These are phyloP conservation scores for Volvox carteri DNA, from an alignment of 163 green algal species.

Conservation along the genomic window DNA sequence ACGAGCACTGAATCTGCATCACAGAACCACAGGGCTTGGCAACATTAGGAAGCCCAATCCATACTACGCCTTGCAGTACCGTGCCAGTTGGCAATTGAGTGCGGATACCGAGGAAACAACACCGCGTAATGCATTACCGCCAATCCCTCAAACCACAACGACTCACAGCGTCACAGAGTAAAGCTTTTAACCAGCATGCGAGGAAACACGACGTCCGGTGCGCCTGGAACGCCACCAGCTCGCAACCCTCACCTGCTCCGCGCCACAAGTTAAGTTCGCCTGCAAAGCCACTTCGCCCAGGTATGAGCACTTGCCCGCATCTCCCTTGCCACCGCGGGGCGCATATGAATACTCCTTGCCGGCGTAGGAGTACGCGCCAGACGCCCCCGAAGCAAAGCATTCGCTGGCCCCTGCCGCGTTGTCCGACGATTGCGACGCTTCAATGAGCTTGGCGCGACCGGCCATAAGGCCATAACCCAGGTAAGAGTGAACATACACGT, in stretches of 20 bases:
- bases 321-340: not conserved
- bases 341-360: conserved; percentile 60
- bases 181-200: too few species aligned
- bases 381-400: conserved; percentile 75
- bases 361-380: conserved; percentile 76
- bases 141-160: too few species aligned
- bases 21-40: too few species aligned
- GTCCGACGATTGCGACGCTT: conserved; percentile 30
- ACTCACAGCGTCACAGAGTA: too few species aligned
- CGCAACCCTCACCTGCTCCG: conserved; percentile 47
- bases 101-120: too few species aligned
- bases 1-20: conserved; percentile 85
- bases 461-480: conserved; percentile 97
- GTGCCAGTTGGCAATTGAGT: too few species aligned
- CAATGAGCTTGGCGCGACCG: conserved; percentile 88
- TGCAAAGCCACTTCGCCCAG: conserved; percentile 60
- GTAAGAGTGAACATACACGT: conserved; percentile 98
- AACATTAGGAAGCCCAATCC: too few species aligned
- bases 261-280: conserved; percentile 54
- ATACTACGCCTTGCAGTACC: too few species aligned
- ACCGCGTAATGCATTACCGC: too few species aligned
- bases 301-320: conserved; percentile 51
- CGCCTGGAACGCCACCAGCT: too few species aligned
- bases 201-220: too few species aligned
- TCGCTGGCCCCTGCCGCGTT: conserved; percentile 62